Base-by-base conservation (phyloP, 2,329 filamentous ascomycete species). In the Aspergillus niger region DNA sequence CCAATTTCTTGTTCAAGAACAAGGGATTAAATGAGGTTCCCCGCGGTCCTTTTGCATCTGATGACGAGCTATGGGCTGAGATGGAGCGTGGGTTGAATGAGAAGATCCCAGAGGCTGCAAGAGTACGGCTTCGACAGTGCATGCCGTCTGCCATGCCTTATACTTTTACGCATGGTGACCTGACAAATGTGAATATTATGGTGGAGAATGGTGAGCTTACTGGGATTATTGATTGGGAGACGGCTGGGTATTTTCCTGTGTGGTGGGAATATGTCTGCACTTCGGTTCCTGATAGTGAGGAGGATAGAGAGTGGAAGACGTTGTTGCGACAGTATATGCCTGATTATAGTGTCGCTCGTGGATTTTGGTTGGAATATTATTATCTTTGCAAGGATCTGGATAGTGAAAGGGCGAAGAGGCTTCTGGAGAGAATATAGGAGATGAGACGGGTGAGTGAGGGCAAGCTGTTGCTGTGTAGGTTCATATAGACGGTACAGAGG, bases 191-290 rank as follows among this genome's bases (percentile, higher is more conserved):
- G 5, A 80, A 80, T 52, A 77, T 80, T 52, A 77, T 80, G 55
- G 74, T 77, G 38, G 65, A 74, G 7, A 63, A 75, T 59, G 74
- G 73, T 15, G 67, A 70, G 44, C 59, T 80, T n/a, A 69, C 70
- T 8, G 76, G 72, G 22, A 76, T 79, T 38, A 66, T 80, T 62
- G 75, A 79, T 47, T 80, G 75, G 77, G 75, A 79, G 65, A 63
- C 55, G 41, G 66, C 71, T 20, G 74, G 72, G 3, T 80, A 76
- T 60, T 75, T 72, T 32, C 77, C 75, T n/a, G 74, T 72, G 22
- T 80, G 74, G 76, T 77, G 72, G 74, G 66, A 71, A n/a, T 69
- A 65, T 63, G 59, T 55, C 0, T 60, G 50, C 20, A 64, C 60
- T 17, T 63, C 44, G 8, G 49, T 63, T n/a, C 17, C 58, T 44